Base-by-base conservation (phyloP, 1,284 basidiomycete species). In the Irpex sp. region DNA sequence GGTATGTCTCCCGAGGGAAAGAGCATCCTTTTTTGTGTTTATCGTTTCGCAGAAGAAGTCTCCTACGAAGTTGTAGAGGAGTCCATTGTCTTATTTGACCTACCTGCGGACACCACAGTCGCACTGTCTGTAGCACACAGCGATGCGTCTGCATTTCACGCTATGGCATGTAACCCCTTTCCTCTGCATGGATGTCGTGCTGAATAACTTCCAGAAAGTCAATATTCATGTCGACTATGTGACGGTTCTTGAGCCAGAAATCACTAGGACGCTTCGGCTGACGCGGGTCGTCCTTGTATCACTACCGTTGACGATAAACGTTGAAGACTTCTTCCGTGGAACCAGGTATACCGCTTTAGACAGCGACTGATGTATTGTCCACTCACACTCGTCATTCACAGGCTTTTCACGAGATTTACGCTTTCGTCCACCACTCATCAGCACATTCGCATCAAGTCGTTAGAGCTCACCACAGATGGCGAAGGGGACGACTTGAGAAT, bases 291-390 rank as follows among this genome's bases (percentile, higher is more conserved):
- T 93, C 16, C 75, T 80, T 8, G 84, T 86, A 2, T 79, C 84
- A 0, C 76, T 94, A n/a, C 91, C 92, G 2, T 78, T 94, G 54
- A 81, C 87, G 10, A 88, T 93, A 57, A 93, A 91, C 63, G 91
- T 94, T 1, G 87, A 94, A 71, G 92, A 94, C 71, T 92, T 90
- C 72, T 93, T 94, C 75, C 84, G 92, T 16, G 86, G 85, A 33
- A 78, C 82, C 47, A 68, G 67, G 70, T 71, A 37, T 35, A 59
- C 14, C 28, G 57, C n/a, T 23, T 16, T 23, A 28, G 28, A 28
- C 23, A n/a, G 5, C 35, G 61, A 12, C 45, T 56, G 36, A 35
- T 55, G 52, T 52, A 60, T 58, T 18, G 56, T 42, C 45, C 59
- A 59, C 21, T 48, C 19, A 61, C 49, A 35, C 45, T 12, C 47